Evolutionary conservation across 176 grass and related monocot genomes (phyloP).

Genomic region (Rhipidocladum racemiflorum): DNA sequence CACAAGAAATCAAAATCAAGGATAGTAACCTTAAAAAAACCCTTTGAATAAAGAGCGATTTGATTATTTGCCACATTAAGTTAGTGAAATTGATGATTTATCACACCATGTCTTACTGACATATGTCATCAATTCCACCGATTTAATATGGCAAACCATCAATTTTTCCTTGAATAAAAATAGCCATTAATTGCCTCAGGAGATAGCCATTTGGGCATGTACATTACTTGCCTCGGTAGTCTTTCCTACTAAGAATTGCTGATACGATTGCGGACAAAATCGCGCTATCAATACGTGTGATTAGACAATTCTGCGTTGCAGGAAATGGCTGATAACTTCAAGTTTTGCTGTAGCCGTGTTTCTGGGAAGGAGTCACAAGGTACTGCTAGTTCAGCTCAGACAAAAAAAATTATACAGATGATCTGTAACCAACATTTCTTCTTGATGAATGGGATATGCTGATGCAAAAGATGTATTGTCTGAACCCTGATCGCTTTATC

Average conservation of each 20-base stretch:
- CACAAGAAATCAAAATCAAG: not conserved
- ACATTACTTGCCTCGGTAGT: not conserved
- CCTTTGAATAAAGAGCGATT: not conserved
- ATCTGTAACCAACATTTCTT: not conserved
- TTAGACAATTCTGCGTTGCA: not conserved
- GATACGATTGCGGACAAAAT: not conserved
- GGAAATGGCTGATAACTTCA: not conserved
- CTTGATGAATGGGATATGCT: not conserved
- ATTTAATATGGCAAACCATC: too few relatives aligned
- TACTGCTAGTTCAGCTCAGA: slow-evolving; percentile 1
- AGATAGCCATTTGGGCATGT: not conserved
- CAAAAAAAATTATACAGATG: not conserved
- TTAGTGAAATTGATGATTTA: too few relatives aligned
- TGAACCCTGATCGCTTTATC: not conserved
- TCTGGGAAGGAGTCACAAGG: not conserved
- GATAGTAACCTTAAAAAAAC: not conserved
- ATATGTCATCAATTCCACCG: too few relatives aligned
- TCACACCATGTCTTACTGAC: too few relatives aligned
- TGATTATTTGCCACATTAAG: too few relatives aligned
- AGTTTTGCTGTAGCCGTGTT: not conserved
- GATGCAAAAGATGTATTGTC: slow-evolving; percentile 14
- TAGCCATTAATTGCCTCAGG: too few relatives aligned
- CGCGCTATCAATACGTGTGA: not conserved
- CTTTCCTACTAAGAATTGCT: not conserved
- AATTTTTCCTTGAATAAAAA: too few relatives aligned